These are phyloP conservation scores for Leccinum huronense DNA, from an alignment of 1,284 basidiomycete genomes.

Conservation along the genomic window DNA sequence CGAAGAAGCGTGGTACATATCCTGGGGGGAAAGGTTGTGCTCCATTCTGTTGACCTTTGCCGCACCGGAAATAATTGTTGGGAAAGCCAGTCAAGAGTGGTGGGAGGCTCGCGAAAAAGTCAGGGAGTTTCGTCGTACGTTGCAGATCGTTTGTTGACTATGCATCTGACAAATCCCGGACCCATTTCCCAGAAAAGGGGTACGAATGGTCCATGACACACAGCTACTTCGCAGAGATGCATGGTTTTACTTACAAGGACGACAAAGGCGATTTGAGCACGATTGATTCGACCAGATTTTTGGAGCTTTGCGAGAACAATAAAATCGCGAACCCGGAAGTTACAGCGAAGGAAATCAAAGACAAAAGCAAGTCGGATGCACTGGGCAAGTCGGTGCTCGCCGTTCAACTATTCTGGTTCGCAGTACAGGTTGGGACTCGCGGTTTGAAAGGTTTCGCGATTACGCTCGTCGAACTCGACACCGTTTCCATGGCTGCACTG, in stretches of 20 bases:
- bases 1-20: not conserved
- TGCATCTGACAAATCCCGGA: not conserved
- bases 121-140: not conserved
- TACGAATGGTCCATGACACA: slow-evolving; percentile 6
- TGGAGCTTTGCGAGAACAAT: not conserved
- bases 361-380: slow-evolving; percentile 2
- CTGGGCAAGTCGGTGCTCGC: not conserved
- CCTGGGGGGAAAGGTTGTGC: not conserved
- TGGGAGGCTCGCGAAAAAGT: not conserved
- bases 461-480: slow-evolving; percentile 4
- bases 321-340: slow-evolving; percentile 8
- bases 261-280: not conserved
- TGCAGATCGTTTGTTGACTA: not conserved
- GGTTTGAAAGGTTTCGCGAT: not conserved
- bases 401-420: slow-evolving; percentile 2
- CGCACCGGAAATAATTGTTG: not conserved
- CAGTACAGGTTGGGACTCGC: not conserved
- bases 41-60: not conserved
- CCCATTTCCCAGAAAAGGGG: not conserved
- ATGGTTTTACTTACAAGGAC: not conserved
- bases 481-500: not conserved
- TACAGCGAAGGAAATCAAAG: slow-evolving; percentile 3
- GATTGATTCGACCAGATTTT: not conserved
- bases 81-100: not conserved
- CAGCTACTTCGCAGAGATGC: slow-evolving; percentile 3